Base-by-base conservation (phyloP, 371 early-diverging fungal genomes). In the Apophysomyces elegans region DNA sequence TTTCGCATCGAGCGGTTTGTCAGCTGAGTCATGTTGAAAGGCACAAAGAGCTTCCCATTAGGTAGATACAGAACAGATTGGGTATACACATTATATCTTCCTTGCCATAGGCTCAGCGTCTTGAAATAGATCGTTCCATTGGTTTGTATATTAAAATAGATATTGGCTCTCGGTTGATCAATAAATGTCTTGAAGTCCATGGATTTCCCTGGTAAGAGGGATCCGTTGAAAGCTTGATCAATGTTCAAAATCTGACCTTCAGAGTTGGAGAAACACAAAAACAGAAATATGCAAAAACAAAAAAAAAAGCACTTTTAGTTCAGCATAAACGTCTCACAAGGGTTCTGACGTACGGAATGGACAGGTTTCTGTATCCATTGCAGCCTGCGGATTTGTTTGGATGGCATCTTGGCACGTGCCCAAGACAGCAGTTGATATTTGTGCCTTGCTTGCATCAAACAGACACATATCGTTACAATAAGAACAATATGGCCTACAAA, bases 401-500 rank as follows among this genome's bases (percentile, higher is more conserved):
- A 61, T 61, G 38, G 46, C 45, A n/a, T 61, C 61, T 35, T 61
- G 61, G 39, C 61, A 61, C n/a, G 61, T 61, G 43, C 61, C 61
- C 26, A 21, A 44, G 26, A 61, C 61, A 9, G 35, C 13, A 14
- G 36, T 61, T 5, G 61, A 6, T 46, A 61, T 43, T 35, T 61
- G 35, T 11, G 61, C 61, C 18, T 61, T 61, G 45, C 6, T n/a
- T 14, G 61, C 13, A 38, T 61, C 61, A 41, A 61, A 61, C 7
- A 61, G 16, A 43, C 61, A 61, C 45, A 61, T 61, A 37, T 41
- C 35, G 18, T 46, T 37, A 18, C 61, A 61, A 43, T 61, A 61
- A n/a, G 61, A 61, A 41, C 61, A 61, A 41, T 61, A 61, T 13
- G 61, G 61, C 7, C 61, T 32, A 61, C 26, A n/a, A 7, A 61